Conservation (phyloP, 805 yeast species). For the Dipodascus geniculatus region DNA sequence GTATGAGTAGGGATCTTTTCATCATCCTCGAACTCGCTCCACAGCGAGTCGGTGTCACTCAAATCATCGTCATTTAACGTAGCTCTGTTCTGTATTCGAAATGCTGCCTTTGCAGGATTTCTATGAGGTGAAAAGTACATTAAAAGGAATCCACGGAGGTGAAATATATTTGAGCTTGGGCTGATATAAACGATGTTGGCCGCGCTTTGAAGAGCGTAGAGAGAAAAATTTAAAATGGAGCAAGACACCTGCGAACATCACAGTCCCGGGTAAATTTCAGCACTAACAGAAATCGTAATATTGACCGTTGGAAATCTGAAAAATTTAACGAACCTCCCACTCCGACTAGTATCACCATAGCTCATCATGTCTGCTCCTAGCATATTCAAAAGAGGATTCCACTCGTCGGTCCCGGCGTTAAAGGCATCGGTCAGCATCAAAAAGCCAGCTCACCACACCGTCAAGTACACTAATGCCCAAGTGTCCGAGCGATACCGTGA, state of each 20-base stretch:
- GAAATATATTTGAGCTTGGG: too few relatives aligned
- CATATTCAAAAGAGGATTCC: conserved; percentile 8
- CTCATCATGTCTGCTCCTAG: not conserved
- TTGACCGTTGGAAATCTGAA: not conserved
- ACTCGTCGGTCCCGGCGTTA: conserved; percentile 19
- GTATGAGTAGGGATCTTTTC: not conserved
- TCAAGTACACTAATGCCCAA: conserved; percentile 59
- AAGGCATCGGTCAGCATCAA: conserved; percentile 58
- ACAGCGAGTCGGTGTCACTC: conserved; percentile 13
- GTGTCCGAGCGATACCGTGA: conserved; percentile 68
- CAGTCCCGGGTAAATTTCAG: not conserved
- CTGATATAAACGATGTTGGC: too few relatives aligned
- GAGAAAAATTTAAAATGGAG: too few relatives aligned
- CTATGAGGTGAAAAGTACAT: conserved; percentile 1
- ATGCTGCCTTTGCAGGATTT: not conserved
- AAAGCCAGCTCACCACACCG: conserved; percentile 85
- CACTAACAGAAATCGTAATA: not conserved
- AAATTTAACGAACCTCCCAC: not conserved
- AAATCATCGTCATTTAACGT: not conserved
- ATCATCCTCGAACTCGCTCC: conserved; percentile 5
- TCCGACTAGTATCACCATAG: not conserved
- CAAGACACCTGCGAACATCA: not conserved
- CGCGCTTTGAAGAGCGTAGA: too few relatives aligned
- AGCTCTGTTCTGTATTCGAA: conserved; percentile 1
- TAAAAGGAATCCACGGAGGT: too few relatives aligned